phyloP scores from a whole-genome alignment of 148 eudicot species.

The Fagopyrum tataricum region DNA sequence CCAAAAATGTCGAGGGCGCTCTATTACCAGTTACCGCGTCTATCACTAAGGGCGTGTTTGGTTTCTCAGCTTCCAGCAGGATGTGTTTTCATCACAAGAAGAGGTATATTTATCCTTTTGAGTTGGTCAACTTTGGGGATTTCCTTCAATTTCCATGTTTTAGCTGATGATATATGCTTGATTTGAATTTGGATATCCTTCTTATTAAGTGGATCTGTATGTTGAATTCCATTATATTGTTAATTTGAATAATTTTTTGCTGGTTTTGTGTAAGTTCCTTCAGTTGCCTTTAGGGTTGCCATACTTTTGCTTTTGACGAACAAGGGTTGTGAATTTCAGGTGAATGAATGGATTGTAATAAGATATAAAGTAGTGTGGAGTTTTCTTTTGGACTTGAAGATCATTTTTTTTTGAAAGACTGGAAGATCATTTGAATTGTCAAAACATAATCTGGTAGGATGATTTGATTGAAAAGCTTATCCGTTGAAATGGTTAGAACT shows the following conservation, averaged over 20 bases:
- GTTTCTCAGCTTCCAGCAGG: constrained; percentile 32
- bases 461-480: neutral
- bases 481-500: neutral
- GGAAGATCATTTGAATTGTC: neutral
- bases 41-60: constrained; percentile 25
- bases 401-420: neutral
- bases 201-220: neutral
- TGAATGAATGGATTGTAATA: neutral
- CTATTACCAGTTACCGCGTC: constrained; percentile 21
- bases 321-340: neutral
- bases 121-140: neutral
- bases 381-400: neutral
- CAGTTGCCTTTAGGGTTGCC: too few relatives aligned
- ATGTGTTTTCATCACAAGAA: constrained; percentile 30
- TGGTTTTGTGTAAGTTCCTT: neutral
- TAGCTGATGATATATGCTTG: neutral
- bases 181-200: neutral
- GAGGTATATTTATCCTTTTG: constrained; percentile 29
- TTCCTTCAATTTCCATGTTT: neutral
- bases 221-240: neutral
- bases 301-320: neutral
- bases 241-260: neutral
- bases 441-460: neutral
- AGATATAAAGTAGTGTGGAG: neutral
- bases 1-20: constrained; percentile 29